phyloP scores from a whole-genome alignment of 2,329 filamentous ascomycete species.

The Aspergillus clavatus region DNA sequence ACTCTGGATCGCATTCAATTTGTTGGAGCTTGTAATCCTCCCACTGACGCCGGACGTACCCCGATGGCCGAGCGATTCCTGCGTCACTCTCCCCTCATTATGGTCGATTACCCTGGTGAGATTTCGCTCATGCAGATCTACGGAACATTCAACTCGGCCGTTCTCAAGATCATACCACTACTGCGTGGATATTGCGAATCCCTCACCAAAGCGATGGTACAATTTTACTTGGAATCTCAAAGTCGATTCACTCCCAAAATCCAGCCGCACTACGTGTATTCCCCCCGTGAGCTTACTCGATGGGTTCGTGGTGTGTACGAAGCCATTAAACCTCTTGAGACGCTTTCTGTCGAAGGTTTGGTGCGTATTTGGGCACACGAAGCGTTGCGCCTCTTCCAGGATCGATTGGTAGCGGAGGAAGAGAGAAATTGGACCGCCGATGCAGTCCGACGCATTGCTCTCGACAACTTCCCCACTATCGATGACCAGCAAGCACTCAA shows the following conservation, averaged over 20 bases:
- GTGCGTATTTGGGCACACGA: conserved; percentile 98
- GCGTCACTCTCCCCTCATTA: conserved; percentile 93
- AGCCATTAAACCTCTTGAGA: conserved; percentile 87
- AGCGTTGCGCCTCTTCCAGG: conserved; percentile 91
- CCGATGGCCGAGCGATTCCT: conserved; percentile 90
- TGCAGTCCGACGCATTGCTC: conserved; percentile 75
- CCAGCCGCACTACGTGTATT: conserved; percentile 98
- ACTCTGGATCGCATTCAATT: conserved; percentile 97
- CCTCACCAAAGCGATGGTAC: conserved; percentile 95
- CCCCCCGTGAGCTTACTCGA: conserved; percentile 92
- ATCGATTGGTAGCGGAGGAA: conserved; percentile 89
- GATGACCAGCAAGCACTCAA: conserved; percentile 84
- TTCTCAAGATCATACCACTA: conserved; percentile 93
- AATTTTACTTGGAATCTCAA: conserved; percentile 92
- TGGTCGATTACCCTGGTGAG: conserved; percentile 99
- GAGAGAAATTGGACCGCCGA: conserved; percentile 95
- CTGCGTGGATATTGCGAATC: conserved; percentile 93
- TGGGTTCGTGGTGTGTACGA: conserved; percentile 98
- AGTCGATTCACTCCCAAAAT: conserved; percentile 92
- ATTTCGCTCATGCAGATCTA: conserved; percentile 95
- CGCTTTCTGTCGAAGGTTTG: conserved; percentile 79
- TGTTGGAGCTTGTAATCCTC: conserved; percentile 96
- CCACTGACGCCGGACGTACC: conserved; percentile 93
- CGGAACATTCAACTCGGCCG: conserved; percentile 92
- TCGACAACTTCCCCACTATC: conserved; percentile 92